Evolutionary conservation across 495 filamentous ascomycete species (phyloP).

Genomic region (Neurospora sp.): DNA sequence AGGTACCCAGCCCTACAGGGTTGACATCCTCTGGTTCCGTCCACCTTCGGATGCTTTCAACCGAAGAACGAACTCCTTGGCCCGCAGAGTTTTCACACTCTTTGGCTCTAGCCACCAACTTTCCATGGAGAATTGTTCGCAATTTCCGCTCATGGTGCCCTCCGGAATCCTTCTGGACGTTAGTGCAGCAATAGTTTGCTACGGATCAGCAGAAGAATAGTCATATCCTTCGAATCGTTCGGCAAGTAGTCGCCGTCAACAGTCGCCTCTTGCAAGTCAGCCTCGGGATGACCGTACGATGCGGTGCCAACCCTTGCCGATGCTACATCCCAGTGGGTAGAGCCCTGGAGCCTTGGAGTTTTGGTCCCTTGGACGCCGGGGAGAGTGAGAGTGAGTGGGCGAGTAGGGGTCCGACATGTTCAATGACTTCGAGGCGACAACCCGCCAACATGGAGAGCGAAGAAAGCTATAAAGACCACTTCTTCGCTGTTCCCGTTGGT

Average conservation of each 20-base stretch:
- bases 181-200: not conserved
- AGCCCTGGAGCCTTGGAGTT: not conserved
- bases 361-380: not conserved
- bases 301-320: not conserved
- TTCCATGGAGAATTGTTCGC: not conserved
- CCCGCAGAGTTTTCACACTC: not conserved
- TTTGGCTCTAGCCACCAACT: not conserved
- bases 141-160: not conserved
- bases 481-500: not conserved
- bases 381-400: not conserved
- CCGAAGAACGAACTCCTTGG: not conserved
- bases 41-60: not conserved
- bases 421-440: not conserved
- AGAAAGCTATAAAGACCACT: not conserved
- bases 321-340: not conserved
- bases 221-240: not conserved
- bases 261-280: not conserved
- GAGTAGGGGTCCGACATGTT: not conserved
- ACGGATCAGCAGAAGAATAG: not conserved
- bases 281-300: not conserved
- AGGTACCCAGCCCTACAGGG: not conserved
- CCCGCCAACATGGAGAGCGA: not conserved
- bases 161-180: not conserved
- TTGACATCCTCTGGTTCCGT: not conserved
- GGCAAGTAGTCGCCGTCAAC: not conserved